Percentiles rank a stretch among this genome's conserved stretches.
phyloP scores from a whole-genome alignment of 2,329 filamentous ascomycete genomes.

The Colletotrichum simmondsii region DNA sequence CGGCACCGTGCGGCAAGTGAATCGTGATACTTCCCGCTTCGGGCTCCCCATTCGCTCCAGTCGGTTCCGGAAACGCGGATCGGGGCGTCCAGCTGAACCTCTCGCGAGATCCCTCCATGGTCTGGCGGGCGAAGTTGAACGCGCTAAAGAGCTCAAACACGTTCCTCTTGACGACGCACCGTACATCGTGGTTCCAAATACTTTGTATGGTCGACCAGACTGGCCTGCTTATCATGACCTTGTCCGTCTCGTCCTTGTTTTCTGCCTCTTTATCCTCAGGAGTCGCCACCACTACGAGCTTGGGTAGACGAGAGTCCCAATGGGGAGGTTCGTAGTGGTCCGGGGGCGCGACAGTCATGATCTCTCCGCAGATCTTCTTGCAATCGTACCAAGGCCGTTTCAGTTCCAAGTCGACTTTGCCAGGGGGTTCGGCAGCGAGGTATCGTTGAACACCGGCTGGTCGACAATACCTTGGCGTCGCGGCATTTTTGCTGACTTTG shows the following conservation, averaged over 20 bases:
- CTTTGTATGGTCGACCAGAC: neutral
- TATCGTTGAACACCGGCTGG: neutral
- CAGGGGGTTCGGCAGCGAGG: neutral
- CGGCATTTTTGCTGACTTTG: neutral
- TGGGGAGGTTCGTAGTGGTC: neutral
- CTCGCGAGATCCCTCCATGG: neutral
- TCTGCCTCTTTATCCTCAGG: no score
- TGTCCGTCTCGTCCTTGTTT: no score
- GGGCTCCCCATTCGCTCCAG: no score
- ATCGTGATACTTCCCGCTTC: neutral
- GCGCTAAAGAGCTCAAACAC: neutral
- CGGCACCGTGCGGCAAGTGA: neutral
- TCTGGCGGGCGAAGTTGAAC: neutral
- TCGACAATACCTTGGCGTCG: neutral
- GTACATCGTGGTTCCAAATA: neutral
- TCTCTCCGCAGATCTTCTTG: neutral
- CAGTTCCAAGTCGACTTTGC: neutral
- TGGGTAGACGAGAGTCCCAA: neutral
- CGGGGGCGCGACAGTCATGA: neutral
- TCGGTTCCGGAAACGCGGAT: neutral
- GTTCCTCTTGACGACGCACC: neutral
- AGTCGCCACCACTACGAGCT: no score
- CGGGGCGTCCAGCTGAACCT: neutral
- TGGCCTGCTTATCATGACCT: neutral
- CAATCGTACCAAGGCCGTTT: neutral